phyloP scores from a whole-genome alignment of 1,284 basidiomycete genomes.

The Naganishia albida region DNA sequence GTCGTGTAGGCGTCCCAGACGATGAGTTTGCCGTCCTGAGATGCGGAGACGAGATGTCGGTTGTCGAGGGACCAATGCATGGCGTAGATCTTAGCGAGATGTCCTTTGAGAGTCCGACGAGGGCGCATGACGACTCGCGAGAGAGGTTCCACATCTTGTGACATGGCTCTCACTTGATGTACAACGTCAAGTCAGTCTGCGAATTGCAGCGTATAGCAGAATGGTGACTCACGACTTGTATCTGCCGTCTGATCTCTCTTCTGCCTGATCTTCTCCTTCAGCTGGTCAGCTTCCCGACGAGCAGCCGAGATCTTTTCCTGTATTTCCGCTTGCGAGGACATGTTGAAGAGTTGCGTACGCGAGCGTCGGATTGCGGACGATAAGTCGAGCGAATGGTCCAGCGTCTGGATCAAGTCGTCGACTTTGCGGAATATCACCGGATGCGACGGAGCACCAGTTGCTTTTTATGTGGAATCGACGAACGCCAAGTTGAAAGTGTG shows the following conservation, averaged over 20 bases:
- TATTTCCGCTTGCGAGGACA: constrained; percentile 70
- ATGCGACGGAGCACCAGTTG: too few relatives aligned
- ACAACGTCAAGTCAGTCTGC: not conserved
- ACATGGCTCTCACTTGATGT: constrained; percentile 86
- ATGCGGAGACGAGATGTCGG: constrained; percentile 95
- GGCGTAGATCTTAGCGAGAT: constrained; percentile 98
- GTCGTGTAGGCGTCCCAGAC: constrained; percentile 99
- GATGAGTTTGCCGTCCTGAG: constrained; percentile 98
- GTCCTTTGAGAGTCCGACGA: constrained; percentile 89
- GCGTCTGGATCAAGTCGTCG: too few relatives aligned
- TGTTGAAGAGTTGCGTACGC: constrained; percentile 29
- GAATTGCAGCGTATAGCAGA: not conserved
- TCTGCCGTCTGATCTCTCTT: constrained; percentile 94
- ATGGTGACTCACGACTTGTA: constrained; percentile 75
- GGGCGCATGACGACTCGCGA: constrained; percentile 95
- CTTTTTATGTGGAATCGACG: not conserved
- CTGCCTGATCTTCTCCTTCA: constrained; percentile 96
- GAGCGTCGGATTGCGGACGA: not conserved
- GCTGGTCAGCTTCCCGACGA: constrained; percentile 88
- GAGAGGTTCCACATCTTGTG: constrained; percentile 89
- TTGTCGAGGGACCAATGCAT: constrained; percentile 99
- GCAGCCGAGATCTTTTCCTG: constrained; percentile 94
- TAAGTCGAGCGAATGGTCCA: not conserved
- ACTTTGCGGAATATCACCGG: too few relatives aligned
- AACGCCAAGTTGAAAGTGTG: not conserved